Evolutionary conservation across 2,329 filamentous ascomycete genomes (phyloP).

Genomic region (Pyricularia grisea): DNA sequence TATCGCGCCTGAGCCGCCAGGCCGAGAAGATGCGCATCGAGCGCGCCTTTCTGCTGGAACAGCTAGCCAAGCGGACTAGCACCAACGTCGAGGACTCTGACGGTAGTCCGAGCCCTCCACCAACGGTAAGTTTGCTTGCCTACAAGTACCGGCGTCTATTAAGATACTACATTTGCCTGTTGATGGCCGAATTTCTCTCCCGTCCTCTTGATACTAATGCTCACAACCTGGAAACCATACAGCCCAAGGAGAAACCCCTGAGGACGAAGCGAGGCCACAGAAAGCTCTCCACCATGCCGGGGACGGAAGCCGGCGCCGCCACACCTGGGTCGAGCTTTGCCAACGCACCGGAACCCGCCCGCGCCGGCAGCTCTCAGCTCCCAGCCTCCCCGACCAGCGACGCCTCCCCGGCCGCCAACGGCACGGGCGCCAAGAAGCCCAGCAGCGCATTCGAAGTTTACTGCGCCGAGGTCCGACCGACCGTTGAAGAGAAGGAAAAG

Average conservation of each 20-base stretch:
- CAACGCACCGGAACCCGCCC: conserved; percentile 29
- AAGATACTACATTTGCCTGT: not conserved
- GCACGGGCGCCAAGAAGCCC: conserved; percentile 30
- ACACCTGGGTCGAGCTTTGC: conserved; percentile 31
- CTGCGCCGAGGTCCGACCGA: conserved; percentile 37
- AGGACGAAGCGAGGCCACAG: conserved; percentile 65
- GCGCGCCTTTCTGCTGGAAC: conserved; percentile 64
- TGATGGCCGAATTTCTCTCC: not conserved
- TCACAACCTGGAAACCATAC: conserved; percentile 8
- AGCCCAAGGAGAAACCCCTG: conserved; percentile 72
- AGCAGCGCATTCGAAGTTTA: conserved; percentile 45
- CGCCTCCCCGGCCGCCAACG: conserved; percentile 40
- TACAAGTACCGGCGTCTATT: not conserved
- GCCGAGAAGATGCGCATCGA: conserved; percentile 89
- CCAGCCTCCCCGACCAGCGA: conserved; percentile 35
- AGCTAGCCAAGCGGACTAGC: conserved; percentile 65
- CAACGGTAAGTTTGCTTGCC: conserved; percentile 49
- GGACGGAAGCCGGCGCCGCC: conserved; percentile 23
- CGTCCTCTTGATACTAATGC: conserved; percentile 5
- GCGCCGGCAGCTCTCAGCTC: conserved; percentile 24
- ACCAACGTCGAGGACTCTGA: conserved; percentile 70
- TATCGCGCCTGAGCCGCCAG: conserved; percentile 70
- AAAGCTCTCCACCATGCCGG: conserved; percentile 44
- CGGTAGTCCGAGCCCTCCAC: conserved; percentile 69
- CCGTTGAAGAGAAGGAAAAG: conserved; percentile 32